Conservation (phyloP, 306 rosid genomes). For the Lotus japonicus region DNA sequence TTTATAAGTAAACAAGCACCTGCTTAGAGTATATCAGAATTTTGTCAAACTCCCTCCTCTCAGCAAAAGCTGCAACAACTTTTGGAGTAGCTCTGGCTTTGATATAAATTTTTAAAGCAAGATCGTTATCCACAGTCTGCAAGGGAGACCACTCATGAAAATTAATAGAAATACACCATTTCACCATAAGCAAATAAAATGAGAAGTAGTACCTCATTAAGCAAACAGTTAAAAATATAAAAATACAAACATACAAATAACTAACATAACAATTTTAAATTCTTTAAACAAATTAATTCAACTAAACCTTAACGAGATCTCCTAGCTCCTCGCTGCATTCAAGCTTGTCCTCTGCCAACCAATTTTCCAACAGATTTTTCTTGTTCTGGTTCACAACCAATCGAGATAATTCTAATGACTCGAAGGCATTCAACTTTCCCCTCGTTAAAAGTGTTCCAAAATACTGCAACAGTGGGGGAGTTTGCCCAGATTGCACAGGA, state of each 20-base stretch:
- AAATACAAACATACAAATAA: background rate
- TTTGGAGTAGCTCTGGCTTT: constrained; percentile 99
- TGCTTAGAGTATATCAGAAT: constrained; percentile 94
- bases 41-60: constrained; percentile 97
- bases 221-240: background rate
- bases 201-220: background rate
- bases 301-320: constrained; percentile 93
- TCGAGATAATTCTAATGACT: constrained; percentile 91
- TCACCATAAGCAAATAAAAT: background rate
- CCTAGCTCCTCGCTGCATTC: constrained; percentile 99
- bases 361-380: constrained; percentile 94
- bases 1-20: constrained; percentile 39
- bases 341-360: constrained; percentile 99
- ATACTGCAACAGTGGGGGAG: constrained; percentile 96
- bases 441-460: constrained; percentile 91
- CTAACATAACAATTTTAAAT: background rate
- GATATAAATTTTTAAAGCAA: constrained; percentile 90
- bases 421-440: constrained; percentile 93
- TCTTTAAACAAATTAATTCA: constrained; percentile 5
- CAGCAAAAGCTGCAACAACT: constrained; percentile 99
- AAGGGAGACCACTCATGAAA: constrained; percentile 10
- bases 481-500: constrained; percentile 98
- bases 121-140: constrained; percentile 94
- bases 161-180: constrained; percentile 20
- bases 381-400: constrained; percentile 99